Conservation (phyloP, 345 rosid species). For the Carallia pectinifolia region DNA sequence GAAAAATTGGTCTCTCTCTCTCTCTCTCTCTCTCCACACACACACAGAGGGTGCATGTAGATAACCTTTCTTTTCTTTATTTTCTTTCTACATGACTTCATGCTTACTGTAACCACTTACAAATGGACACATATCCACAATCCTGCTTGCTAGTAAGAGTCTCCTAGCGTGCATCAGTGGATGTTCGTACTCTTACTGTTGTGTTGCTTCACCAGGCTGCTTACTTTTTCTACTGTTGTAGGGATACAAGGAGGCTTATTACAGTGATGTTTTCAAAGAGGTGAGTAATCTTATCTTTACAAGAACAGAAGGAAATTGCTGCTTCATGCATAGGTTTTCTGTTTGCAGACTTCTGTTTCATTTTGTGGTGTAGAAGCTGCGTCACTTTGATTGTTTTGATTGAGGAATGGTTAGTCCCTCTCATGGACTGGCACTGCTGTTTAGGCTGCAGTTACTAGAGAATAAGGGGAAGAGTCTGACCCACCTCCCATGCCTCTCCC, state of each 20-base stretch:
- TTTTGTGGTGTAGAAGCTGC: not conserved
- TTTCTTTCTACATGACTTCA: not conserved
- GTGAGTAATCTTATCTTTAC: constrained; percentile 37
- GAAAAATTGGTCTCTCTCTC: constrained; percentile 60
- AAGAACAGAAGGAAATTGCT: not conserved
- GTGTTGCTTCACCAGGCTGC: constrained; percentile 3
- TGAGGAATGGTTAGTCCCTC: too few species aligned
- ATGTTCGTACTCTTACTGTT: not conserved
- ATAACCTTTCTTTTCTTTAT: not conserved
- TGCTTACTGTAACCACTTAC: not conserved
- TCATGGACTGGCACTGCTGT: too few species aligned
- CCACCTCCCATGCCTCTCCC: too few species aligned
- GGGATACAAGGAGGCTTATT: constrained; percentile 71
- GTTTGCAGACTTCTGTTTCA: not conserved
- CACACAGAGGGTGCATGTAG: not conserved
- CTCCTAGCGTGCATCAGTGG: not conserved
- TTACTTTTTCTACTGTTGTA: constrained; percentile 25
- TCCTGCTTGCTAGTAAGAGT: not conserved
- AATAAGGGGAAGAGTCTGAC: too few species aligned
- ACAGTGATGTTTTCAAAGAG: constrained; percentile 76
- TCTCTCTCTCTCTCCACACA: constrained; percentile 30
- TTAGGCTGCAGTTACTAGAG: too few species aligned
- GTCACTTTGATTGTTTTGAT: too few species aligned
- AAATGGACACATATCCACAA: not conserved
- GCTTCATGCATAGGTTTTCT: not conserved